Evolutionary conservation across 2,329 filamentous ascomycete genomes (phyloP).

Genomic region (Xylaria sp.): DNA sequence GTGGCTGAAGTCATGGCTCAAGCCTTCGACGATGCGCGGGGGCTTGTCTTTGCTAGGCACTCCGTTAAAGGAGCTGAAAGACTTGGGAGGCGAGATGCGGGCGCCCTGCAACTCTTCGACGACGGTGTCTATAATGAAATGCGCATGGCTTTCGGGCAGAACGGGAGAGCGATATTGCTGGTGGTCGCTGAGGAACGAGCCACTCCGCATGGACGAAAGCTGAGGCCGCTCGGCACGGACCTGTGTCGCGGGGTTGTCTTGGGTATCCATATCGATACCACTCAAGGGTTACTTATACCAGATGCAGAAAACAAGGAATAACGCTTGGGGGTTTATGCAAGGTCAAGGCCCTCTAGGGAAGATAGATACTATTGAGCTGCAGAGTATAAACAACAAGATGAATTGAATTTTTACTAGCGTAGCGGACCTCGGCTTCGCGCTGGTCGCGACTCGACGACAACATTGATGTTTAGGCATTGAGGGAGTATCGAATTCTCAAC

Average conservation of each 20-base stretch:
- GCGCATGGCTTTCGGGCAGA: slow-evolving; percentile 52
- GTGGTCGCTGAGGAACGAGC: slow-evolving; percentile 67
- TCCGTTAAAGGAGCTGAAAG: slow-evolving; percentile 61
- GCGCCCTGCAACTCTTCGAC: slow-evolving; percentile 59
- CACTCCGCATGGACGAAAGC: slow-evolving; percentile 61
- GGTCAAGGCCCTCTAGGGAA: neutral
- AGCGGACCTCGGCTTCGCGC: neutral
- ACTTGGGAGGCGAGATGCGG: slow-evolving; percentile 47
- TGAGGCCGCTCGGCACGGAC: slow-evolving; percentile 50
- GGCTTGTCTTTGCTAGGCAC: slow-evolving; percentile 65
- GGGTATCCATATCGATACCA: slow-evolving; percentile 34
- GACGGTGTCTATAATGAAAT: slow-evolving; percentile 69
- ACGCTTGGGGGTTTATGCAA: neutral
- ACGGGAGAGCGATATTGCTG: slow-evolving; percentile 66
- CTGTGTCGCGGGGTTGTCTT: slow-evolving; percentile 36
- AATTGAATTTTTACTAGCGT: neutral
- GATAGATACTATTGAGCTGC: neutral
- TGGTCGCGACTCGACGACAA: neutral
- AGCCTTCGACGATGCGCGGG: slow-evolving; percentile 63
- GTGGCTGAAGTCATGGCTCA: slow-evolving; percentile 67
- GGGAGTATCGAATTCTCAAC: neutral
- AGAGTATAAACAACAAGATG: neutral
- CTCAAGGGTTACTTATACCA: neutral
- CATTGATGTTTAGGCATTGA: neutral
- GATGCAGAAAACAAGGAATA: slow-evolving; percentile 1